Conservation (phyloP, 2,329 filamentous ascomycete genomes). For the Tolypocladium inflatum region DNA sequence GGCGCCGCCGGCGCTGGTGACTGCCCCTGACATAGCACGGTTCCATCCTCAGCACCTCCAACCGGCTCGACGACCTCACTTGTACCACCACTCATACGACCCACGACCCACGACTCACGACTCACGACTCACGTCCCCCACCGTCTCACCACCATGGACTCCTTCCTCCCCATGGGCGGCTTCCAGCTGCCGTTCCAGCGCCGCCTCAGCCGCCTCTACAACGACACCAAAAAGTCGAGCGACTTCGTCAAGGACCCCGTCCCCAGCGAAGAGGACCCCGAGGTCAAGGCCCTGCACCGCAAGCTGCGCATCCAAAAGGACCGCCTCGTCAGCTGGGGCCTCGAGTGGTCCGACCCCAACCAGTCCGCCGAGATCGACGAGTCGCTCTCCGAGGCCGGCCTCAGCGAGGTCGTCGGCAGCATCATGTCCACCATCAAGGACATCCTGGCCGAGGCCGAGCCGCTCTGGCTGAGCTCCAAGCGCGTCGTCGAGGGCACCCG, state of each 20-base stretch:
- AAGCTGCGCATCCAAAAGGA: slow-evolving; percentile 75
- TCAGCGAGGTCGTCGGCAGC: slow-evolving; percentile 68
- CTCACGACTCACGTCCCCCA: no score
- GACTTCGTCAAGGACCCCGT: slow-evolving; percentile 60
- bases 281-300: slow-evolving; percentile 62
- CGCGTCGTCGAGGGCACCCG: slow-evolving; percentile 27
- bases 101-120: no score
- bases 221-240: slow-evolving; percentile 70
- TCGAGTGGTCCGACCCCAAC: slow-evolving; percentile 69
- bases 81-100: not conserved
- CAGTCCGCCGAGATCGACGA: slow-evolving; percentile 63
- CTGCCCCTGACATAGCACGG: not conserved
- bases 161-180: slow-evolving; percentile 39
- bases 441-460: slow-evolving; percentile 66
- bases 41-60: not conserved
- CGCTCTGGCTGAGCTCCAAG: slow-evolving; percentile 56
- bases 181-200: slow-evolving; percentile 50
- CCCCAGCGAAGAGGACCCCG: slow-evolving; percentile 55
- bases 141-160: slow-evolving; percentile 31
- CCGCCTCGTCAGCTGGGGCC: slow-evolving; percentile 67
- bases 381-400: slow-evolving; percentile 59
- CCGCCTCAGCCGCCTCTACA: slow-evolving; percentile 63
- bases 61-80: not conserved
- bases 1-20: not conserved
- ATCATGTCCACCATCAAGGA: slow-evolving; percentile 76